phyloP scores from a whole-genome alignment of 805 yeast species.

The Teunomyces kruisii region DNA sequence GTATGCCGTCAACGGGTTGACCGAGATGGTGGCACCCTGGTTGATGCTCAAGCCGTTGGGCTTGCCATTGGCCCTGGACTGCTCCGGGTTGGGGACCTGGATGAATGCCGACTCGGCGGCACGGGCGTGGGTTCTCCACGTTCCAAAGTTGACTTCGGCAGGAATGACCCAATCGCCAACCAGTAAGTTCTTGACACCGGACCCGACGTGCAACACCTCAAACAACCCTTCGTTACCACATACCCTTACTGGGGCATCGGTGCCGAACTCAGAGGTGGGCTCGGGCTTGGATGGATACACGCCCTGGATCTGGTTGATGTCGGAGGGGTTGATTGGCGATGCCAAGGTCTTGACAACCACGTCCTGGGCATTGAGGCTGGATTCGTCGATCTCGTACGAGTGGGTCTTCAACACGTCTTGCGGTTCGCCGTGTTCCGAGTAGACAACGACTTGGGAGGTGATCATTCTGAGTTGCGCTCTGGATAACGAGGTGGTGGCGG shows the following conservation, averaged over 20 bases:
- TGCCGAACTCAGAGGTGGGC: slow-evolving; percentile 53
- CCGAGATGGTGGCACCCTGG: slow-evolving; percentile 86
- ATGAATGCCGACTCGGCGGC: slow-evolving; percentile 53
- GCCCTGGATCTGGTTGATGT: slow-evolving; percentile 47
- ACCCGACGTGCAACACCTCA: slow-evolving; percentile 75
- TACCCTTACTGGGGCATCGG: slow-evolving; percentile 69
- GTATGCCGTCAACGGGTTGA: slow-evolving; percentile 91
- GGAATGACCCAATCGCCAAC: slow-evolving; percentile 92
- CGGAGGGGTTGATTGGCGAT: slow-evolving; percentile 45
- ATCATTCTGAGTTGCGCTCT: slow-evolving; percentile 27
- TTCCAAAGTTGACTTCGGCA: slow-evolving; percentile 73
- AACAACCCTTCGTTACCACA: slow-evolving; percentile 95
- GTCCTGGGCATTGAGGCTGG: slow-evolving; percentile 36
- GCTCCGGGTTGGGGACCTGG: slow-evolving; percentile 53
- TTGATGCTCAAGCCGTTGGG: slow-evolving; percentile 33
- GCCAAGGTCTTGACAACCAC: slow-evolving; percentile 38
- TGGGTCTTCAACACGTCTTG: slow-evolving; percentile 53
- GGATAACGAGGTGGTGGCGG: neutral
- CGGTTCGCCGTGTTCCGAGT: slow-evolving; percentile 68
- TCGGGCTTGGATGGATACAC: slow-evolving; percentile 49
- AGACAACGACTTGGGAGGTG: slow-evolving; percentile 66
- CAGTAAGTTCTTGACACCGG: slow-evolving; percentile 44
- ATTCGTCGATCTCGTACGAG: slow-evolving; percentile 48
- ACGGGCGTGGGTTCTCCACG: slow-evolving; percentile 85
- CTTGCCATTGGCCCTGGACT: slow-evolving; percentile 41